Percentiles rank a stretch among this genome's conserved stretches.
Evolutionary conservation across 129 eudicot species (phyloP).

Genomic region (Lactuca saligna): DNA sequence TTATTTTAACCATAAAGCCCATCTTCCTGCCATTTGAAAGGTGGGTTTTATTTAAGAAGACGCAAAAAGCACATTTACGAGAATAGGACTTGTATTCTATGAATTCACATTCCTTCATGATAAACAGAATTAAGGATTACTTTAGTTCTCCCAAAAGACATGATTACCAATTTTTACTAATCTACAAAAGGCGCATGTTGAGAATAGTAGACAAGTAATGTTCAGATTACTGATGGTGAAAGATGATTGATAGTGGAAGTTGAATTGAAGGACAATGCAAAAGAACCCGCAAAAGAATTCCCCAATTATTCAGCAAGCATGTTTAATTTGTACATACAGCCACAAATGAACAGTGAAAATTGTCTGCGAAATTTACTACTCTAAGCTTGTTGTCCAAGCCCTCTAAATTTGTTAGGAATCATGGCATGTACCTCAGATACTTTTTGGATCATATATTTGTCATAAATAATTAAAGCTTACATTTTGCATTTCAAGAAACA

Average conservation of each 20-base stretch:
- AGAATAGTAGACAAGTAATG: constrained; percentile 1
- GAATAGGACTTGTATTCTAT: constrained; percentile 10
- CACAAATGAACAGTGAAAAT: background rate
- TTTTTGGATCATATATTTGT: background rate
- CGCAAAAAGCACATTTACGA: constrained; percentile 23
- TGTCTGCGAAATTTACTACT: background rate
- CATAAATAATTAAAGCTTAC: background rate
- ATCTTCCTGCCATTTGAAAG: constrained; percentile 39
- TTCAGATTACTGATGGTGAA: constrained; percentile 4
- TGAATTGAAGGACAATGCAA: background rate
- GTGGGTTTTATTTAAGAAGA: constrained; percentile 22
- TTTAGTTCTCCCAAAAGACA: no score
- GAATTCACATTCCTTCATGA: constrained; percentile 5
- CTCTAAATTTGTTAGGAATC: constrained; percentile 5
- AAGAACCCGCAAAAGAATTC: background rate
- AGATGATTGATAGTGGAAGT: background rate
- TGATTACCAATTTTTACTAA: no score
- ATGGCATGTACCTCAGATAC: background rate
- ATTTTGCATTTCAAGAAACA: constrained; percentile 11
- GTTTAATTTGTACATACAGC: constrained; percentile 10
- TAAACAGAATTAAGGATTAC: no score
- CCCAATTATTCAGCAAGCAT: background rate
- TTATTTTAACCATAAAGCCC: constrained; percentile 21
- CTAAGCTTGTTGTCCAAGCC: constrained; percentile 10
- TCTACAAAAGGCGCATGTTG: background rate